Percentiles rank a stretch among this genome's conserved stretches.
Conservation (phyloP, 441 rosid genomes). For the Aleurites moluccanus region DNA sequence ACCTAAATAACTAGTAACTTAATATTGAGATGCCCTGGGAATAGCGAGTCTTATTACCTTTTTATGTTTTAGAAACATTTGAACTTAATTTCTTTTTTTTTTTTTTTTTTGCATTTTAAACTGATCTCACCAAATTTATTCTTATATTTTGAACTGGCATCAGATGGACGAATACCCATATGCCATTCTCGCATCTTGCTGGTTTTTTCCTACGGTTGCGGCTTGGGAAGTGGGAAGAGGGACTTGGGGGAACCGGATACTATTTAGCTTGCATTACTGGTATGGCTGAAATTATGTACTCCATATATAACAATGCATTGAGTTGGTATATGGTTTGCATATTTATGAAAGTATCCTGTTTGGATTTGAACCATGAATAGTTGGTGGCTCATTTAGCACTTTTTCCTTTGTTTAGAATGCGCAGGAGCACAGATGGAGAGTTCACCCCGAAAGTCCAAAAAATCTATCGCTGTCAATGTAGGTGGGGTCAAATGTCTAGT, state of each 20-base stretch:
- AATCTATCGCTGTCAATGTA: conserved; percentile 51
- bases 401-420: conserved; percentile 7
- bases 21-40: not conserved
- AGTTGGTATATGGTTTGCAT: not conserved
- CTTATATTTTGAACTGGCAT: conserved; percentile 8
- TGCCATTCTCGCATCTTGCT: conserved; percentile 52
- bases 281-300: conserved; percentile 21
- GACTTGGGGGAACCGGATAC: conserved; percentile 74
- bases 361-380: not conserved
- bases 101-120: not conserved
- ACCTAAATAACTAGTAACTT: not conserved
- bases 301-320: not conserved
- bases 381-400: not conserved
- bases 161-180: conserved; percentile 62
- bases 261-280: conserved; percentile 75
- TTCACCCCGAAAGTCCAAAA: conserved; percentile 28
- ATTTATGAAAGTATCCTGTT: too few species aligned
- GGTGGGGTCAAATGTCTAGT: conserved; percentile 62
- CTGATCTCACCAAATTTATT: not conserved
- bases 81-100: too few species aligned
- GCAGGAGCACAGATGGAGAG: conserved; percentile 42
- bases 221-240: conserved; percentile 78
- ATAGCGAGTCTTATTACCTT: not conserved
- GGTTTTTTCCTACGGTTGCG: conserved; percentile 84
- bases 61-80: not conserved